phyloP scores from a whole-genome alignment of 345 rosid genomes.

The Hibiscus syriacus region DNA sequence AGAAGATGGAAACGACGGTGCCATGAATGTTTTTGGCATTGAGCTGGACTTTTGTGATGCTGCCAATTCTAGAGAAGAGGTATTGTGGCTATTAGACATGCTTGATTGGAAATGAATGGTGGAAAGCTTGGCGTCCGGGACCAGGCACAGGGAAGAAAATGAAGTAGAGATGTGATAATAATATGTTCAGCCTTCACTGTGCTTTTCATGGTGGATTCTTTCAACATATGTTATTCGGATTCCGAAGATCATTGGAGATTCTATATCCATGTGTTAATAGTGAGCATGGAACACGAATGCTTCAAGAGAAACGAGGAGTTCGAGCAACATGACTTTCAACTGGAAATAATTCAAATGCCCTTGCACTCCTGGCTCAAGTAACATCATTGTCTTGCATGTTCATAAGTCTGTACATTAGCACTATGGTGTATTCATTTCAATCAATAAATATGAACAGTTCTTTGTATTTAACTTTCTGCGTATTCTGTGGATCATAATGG shows the following conservation, averaged over 20 bases:
- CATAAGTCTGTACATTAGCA: constrained; percentile 13
- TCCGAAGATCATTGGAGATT: not conserved
- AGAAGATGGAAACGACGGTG: constrained; percentile 55
- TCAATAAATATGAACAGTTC: constrained; percentile 10
- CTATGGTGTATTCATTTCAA: not conserved
- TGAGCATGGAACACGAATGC: not conserved
- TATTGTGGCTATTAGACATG: constrained; percentile 86
- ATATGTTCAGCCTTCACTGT: not conserved
- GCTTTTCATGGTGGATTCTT: not conserved
- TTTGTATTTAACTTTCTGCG: not conserved
- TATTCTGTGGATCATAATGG: too few species aligned
- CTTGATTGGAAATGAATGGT: constrained; percentile 82
- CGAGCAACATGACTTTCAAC: not conserved
- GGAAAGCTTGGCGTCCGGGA: not conserved
- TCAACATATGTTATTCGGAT: not conserved
- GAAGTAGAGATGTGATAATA: too few species aligned
- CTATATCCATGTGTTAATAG: not conserved
- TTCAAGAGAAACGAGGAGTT: not conserved
- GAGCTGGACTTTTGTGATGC: constrained; percentile 82
- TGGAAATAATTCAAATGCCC: constrained; percentile 4
- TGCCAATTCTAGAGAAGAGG: constrained; percentile 77
- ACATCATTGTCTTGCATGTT: constrained; percentile 1
- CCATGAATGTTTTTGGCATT: constrained; percentile 37
- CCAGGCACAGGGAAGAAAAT: too few species aligned
- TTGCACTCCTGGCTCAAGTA: not conserved